Base-by-base conservation (phyloP, 73 alveolate species). In the Paramecium sexaurelia region DNA sequence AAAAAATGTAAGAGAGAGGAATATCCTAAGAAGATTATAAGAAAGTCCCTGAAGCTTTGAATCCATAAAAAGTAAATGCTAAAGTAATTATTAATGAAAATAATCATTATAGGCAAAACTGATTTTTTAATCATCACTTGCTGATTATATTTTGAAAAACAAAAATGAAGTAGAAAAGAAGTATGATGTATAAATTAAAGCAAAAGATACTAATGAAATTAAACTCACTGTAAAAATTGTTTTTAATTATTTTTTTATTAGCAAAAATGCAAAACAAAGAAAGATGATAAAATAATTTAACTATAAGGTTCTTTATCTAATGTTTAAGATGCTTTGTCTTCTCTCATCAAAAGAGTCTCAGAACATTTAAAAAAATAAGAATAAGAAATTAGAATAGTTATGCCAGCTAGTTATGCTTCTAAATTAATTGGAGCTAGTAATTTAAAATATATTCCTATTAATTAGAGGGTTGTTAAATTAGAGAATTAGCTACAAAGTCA, bases 401-500 rank as follows among this genome's bases (percentile, higher is more conserved):
- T 78, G 90, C 90, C 90, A 41, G 71, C 75, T 17, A 40, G 75
- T 26, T 78, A 9, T 78, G 90, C 90, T 15, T 78, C 90, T 0
- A 78, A 78, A 43, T 78, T 78, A 26, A 78, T 78, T 11, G 90
- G 90, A 78, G 90, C 90, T 2, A 78, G 83, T 61, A 61, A 26
- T 1, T 61, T 61, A 1, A 32, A 33, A 1, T 61, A 11, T 61
- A 22, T 56, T 17, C 17, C 3, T 73, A 29, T 11, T 68, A 57
- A 6, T 5, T 26, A 61, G 83, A 82, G 55, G 94, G 94, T 43
- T 88, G 91, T 71, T 68, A 55, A 61, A 88, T 88, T 26, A 88
- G 87, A 47, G 94, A 88, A 27, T 56, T 88, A 27, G 94, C 94
- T 36, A 82, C 73, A 1, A 88, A 88, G 43, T 43, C 91, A 37